These are phyloP conservation scores for Amoeboaphelidium occidentale DNA, from an alignment of 371 early-diverging fungal species.

Conservation along the genomic window DNA sequence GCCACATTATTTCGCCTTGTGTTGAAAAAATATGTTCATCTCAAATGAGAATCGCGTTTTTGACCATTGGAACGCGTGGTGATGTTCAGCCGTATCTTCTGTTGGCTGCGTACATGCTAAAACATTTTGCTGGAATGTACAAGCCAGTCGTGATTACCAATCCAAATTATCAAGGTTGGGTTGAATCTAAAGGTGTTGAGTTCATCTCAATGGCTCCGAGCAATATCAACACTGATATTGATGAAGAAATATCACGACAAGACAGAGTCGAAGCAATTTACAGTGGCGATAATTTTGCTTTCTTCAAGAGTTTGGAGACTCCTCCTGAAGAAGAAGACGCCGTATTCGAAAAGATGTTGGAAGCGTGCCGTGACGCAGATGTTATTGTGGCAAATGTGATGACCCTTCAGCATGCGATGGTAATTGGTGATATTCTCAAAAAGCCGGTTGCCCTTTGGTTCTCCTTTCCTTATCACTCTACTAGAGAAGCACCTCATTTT, in stretches of 20 bases:
- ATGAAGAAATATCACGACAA: neutral
- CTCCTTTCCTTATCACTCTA: neutral
- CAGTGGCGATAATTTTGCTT: neutral
- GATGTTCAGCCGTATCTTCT: neutral
- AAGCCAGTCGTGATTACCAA: neutral
- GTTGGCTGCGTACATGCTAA: neutral
- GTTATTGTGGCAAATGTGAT: neutral
- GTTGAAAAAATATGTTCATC: too few relatives aligned
- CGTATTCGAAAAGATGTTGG: neutral
- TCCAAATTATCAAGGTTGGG: neutral
- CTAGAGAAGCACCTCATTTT: neutral
- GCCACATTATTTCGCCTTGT: too few relatives aligned
- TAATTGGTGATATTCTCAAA: neutral
- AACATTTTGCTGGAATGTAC: neutral
- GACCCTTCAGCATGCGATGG: neutral
- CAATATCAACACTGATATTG: neutral
- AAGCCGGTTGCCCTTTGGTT: neutral
- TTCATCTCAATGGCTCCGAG: neutral
- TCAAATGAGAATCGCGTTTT: neutral
- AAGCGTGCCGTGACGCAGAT: neutral
- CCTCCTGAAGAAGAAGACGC: neutral
- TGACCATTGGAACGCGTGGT: neutral
- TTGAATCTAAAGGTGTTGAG: neutral
- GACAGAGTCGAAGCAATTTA: neutral
- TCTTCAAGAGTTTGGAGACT: neutral